Conservation (phyloP, 148 eudicot genomes). For the Amaranthus palmeri region DNA sequence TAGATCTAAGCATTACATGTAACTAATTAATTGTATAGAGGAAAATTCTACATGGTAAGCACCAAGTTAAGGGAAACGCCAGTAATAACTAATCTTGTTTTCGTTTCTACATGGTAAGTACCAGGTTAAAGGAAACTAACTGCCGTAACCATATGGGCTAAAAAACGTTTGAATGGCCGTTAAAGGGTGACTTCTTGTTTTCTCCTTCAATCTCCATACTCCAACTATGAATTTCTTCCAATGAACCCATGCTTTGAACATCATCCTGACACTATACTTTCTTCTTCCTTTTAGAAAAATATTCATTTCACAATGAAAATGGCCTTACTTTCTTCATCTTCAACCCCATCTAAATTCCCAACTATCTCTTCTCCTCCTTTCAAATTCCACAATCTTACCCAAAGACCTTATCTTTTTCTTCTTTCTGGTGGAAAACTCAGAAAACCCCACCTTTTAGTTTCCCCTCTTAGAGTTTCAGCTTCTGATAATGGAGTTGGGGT, state of each 20-base stretch:
- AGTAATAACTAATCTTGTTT: too few relatives aligned
- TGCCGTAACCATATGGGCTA: too few relatives aligned
- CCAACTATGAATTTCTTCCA: constrained; percentile 12
- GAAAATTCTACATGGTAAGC: too few relatives aligned
- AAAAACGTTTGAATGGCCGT: too few relatives aligned
- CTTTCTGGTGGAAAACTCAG: constrained; percentile 25
- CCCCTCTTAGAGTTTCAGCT: too few relatives aligned
- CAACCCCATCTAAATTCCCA: constrained; percentile 34
- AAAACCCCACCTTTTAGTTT: constrained; percentile 25
- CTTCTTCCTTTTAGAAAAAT: constrained; percentile 1
- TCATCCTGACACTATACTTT: constrained; percentile 1
- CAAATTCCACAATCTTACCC: constrained; percentile 39
- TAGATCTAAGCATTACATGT: too few relatives aligned
- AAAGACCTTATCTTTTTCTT: constrained; percentile 34
- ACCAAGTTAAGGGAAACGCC: too few relatives aligned
- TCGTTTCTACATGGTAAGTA: too few relatives aligned
- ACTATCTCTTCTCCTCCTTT: constrained; percentile 28
- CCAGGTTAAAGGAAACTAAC: too few relatives aligned
- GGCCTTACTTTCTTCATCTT: constrained; percentile 54
- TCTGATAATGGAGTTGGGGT: too few relatives aligned
- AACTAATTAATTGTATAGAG: too few relatives aligned
- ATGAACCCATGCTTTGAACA: constrained; percentile 11
- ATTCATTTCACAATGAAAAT: constrained; percentile 36
- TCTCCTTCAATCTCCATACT: constrained; percentile 11
- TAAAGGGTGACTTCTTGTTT: too few relatives aligned